Percentiles rank a stretch among this genome's conserved stretches.
Conservation (phyloP, 192 early-diverging fungal species). For the Podila clonocystis region DNA sequence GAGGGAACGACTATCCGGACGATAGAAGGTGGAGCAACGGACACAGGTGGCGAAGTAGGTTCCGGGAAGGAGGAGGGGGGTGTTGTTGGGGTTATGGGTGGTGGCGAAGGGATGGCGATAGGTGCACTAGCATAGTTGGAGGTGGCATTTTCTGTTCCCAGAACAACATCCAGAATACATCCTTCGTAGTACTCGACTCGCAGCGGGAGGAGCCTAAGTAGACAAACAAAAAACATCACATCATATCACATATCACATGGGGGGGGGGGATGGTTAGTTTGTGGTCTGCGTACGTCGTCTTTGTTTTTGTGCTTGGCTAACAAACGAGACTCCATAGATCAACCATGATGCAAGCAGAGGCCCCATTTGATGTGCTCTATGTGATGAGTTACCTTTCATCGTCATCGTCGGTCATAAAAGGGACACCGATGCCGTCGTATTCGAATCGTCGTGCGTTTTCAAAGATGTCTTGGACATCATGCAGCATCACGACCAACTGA, state of each 20-base stretch:
- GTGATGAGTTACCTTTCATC: conserved; percentile 13
- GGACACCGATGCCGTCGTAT: conserved; percentile 11
- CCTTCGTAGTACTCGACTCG: conserved; percentile 3
- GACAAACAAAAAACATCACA: background rate
- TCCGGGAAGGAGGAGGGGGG: background rate
- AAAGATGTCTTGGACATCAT: conserved; percentile 29
- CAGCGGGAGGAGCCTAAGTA: background rate
- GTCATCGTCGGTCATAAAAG: conserved; percentile 36
- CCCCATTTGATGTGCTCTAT: too few relatives aligned
- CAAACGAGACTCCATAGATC: too few relatives aligned
- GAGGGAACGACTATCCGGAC: background rate
- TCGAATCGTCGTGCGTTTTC: conserved; percentile 11
- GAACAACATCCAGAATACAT: conserved; percentile 1
- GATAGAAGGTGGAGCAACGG: background rate
- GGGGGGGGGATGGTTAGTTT: background rate
- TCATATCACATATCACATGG: background rate
- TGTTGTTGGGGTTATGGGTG: background rate
- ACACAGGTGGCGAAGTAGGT: background rate
- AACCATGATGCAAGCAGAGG: too few relatives aligned
- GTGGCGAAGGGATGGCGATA: conserved; percentile 5
- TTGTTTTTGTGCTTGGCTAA: background rate
- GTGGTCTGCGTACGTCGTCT: background rate
- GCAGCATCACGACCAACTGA: conserved; percentile 7
- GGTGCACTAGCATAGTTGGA: background rate
- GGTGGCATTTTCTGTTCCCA: background rate